These are phyloP conservation scores for Bipolaris gigantea DNA, from an alignment of 2,329 filamentous ascomycete genomes.

Conservation along the genomic window DNA sequence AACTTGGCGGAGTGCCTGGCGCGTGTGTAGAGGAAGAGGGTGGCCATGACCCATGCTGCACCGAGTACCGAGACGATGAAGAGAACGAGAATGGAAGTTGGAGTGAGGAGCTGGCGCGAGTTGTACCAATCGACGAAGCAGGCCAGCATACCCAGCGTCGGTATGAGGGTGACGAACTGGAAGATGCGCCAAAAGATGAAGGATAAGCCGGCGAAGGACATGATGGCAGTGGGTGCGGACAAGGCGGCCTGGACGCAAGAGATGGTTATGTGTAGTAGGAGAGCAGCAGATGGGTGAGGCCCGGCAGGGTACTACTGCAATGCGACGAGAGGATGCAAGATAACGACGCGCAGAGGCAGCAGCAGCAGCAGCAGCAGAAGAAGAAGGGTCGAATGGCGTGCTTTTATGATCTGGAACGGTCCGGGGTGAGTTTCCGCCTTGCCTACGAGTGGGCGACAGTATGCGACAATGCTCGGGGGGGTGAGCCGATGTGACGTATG, in stretches of 20 bases:
- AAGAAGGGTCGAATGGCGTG: constrained; percentile 14
- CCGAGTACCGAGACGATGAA: constrained; percentile 67
- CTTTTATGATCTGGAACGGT: constrained; percentile 18
- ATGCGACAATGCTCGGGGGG: constrained; percentile 8
- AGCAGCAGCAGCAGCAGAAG: constrained; percentile 13
- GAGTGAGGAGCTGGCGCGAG: constrained; percentile 60
- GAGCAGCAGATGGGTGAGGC: constrained; percentile 13
- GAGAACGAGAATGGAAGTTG: constrained; percentile 62
- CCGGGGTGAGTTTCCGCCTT: constrained; percentile 18
- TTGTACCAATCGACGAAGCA: constrained; percentile 65
- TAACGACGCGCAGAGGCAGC: constrained; percentile 11
- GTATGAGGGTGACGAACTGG: constrained; percentile 64
- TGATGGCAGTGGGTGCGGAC: constrained; percentile 29
- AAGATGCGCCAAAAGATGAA: constrained; percentile 65
- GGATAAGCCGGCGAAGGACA: constrained; percentile 58
- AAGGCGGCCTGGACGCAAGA: constrained; percentile 3
- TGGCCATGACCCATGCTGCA: constrained; percentile 63
- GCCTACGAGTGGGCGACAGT: constrained; percentile 13
- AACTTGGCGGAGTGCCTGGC: constrained; percentile 62
- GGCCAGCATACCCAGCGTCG: constrained; percentile 62
- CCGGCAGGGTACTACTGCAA: constrained; percentile 11
- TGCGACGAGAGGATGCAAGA: constrained; percentile 14
- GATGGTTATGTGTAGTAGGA: constrained; percentile 10
- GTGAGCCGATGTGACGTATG: constrained; percentile 28
- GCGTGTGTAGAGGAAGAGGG: constrained; percentile 61